These are phyloP conservation scores for Vigna mungo DNA, from an alignment of 306 rosid species.

Conservation along the genomic window DNA sequence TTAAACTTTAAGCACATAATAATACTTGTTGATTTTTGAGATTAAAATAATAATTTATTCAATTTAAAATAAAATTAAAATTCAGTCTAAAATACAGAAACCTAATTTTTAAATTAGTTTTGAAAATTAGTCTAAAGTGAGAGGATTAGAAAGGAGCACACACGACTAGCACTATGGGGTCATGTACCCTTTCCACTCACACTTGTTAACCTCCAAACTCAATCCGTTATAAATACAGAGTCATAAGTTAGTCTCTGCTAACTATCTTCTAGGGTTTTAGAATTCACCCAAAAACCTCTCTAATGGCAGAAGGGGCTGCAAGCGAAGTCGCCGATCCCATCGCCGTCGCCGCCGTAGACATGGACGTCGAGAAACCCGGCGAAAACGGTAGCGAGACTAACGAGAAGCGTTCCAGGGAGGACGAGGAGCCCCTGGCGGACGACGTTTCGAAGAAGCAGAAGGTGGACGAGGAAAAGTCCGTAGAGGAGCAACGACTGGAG, in stretches of 20 bases:
- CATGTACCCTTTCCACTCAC: not conserved
- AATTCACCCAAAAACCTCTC: not conserved
- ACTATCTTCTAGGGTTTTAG: slow-evolving; percentile 48
- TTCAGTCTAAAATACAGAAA: no score
- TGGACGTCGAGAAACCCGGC: slow-evolving; percentile 48
- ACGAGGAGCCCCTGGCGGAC: slow-evolving; percentile 36
- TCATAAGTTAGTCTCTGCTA: not conserved
- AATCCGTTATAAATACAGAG: not conserved
- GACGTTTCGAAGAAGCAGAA: slow-evolving; percentile 50
- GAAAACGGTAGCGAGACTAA: slow-evolving; percentile 17
- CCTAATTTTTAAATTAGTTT: no score
- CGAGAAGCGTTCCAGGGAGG: slow-evolving; percentile 47
- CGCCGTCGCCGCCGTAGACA: slow-evolving; percentile 38
- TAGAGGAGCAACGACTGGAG: slow-evolving; percentile 58
- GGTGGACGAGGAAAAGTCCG: slow-evolving; percentile 44
- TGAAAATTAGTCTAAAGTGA: not conserved
- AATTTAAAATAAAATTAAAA: no score
- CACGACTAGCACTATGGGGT: not conserved
- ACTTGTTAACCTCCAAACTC: not conserved
- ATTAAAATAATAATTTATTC: no score
- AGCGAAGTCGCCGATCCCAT: slow-evolving; percentile 37
- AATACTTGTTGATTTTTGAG: not conserved
- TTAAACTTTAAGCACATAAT: no score
- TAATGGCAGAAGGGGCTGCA: slow-evolving; percentile 51
- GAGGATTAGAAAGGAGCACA: not conserved